Percentiles rank a stretch among this genome's conserved stretches.
These are phyloP conservation scores for Talaromyces rugulosus DNA, from an alignment of 2,329 filamentous ascomycete species.

Conservation along the genomic window DNA sequence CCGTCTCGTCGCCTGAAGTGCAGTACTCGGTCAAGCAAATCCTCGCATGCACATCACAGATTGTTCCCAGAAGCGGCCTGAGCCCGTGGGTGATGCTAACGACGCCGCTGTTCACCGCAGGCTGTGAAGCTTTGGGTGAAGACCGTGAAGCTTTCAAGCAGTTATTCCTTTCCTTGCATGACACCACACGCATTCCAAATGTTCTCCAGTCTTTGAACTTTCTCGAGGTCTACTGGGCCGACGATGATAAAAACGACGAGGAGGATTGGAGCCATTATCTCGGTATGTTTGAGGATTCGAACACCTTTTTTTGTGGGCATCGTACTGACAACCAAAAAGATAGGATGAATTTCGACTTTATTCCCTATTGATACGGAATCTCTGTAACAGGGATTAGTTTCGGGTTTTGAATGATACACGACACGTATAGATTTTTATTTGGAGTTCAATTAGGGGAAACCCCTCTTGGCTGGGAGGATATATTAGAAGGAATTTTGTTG, in stretches of 20 bases:
- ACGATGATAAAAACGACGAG: conserved; percentile 26
- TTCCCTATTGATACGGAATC: conserved; percentile 9
- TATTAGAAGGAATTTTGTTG: not conserved
- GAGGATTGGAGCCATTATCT: conserved; percentile 37
- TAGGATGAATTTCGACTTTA: conserved; percentile 16
- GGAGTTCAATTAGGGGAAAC: not conserved
- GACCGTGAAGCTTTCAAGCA: conserved; percentile 31
- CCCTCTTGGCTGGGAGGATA: not conserved
- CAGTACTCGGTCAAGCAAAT: conserved; percentile 36
- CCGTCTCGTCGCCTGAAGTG: conserved; percentile 26
- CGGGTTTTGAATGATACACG: not conserved
- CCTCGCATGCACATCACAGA: conserved; percentile 34
- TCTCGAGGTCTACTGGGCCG: conserved; percentile 35
- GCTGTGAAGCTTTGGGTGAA: conserved; percentile 36
- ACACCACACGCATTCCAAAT: conserved; percentile 39
- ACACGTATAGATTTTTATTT: not conserved
- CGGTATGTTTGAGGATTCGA: conserved; percentile 24
- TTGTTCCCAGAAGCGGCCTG: conserved; percentile 34
- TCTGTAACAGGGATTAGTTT: no score
- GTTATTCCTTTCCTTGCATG: conserved; percentile 31
- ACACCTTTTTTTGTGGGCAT: not conserved
- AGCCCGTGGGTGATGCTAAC: conserved; percentile 42
- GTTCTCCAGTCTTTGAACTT: conserved; percentile 39
- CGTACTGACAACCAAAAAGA: conserved; percentile 8
- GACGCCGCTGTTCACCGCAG: conserved; percentile 41